A percentile compares a stretch with the other conserved stretches of the same genome.
These are phyloP conservation scores for Boletellus deceptivus DNA, from an alignment of 1,284 basidiomycete genomes.

Conservation along the genomic window DNA sequence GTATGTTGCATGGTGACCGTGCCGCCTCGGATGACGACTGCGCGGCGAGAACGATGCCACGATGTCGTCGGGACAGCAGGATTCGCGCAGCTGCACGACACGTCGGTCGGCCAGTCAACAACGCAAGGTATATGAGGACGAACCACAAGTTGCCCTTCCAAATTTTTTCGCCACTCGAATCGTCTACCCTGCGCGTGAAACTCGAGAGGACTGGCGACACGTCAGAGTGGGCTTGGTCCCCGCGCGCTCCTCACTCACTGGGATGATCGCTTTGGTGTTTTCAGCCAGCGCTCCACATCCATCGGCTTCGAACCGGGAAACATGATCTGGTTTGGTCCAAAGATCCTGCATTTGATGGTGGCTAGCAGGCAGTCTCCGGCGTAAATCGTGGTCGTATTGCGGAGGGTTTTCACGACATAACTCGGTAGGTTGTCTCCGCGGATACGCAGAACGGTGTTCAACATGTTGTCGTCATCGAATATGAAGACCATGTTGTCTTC, in stretches of 20 bases:
- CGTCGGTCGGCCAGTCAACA: background rate
- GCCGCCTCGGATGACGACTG: background rate
- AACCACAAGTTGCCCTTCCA: slow-evolving; percentile 15
- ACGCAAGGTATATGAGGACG: background rate
- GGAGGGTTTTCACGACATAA: slow-evolving; percentile 15
- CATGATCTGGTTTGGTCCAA: slow-evolving; percentile 16
- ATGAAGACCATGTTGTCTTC: slow-evolving; percentile 2
- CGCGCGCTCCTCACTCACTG: slow-evolving; percentile 14
- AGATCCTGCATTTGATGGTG: slow-evolving; percentile 17
- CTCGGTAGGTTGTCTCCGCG: slow-evolving; percentile 1
- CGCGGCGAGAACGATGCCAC: slow-evolving; percentile 19
- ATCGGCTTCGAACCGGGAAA: slow-evolving; percentile 13
- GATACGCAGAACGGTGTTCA: slow-evolving; percentile 10
- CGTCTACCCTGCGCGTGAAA: slow-evolving; percentile 10
- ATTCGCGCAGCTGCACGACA: slow-evolving; percentile 13
- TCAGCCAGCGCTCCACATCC: slow-evolving; percentile 18
- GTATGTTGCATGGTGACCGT: background rate
- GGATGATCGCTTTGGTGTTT: slow-evolving; percentile 1
- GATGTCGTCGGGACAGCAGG: background rate
- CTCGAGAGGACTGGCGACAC: slow-evolving; percentile 11
- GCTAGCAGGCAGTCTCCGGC: slow-evolving; percentile 11
- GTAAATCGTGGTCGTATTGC: slow-evolving; percentile 9
- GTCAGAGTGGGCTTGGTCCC: background rate
- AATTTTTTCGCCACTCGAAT: slow-evolving; percentile 16
- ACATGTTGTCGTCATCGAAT: slow-evolving; percentile 18